Evolutionary conservation across 371 early-diverging fungal genomes (phyloP), one percentile per base, ranked within the genome.

Genomic region (Rhizopus stolonifer): DNA sequence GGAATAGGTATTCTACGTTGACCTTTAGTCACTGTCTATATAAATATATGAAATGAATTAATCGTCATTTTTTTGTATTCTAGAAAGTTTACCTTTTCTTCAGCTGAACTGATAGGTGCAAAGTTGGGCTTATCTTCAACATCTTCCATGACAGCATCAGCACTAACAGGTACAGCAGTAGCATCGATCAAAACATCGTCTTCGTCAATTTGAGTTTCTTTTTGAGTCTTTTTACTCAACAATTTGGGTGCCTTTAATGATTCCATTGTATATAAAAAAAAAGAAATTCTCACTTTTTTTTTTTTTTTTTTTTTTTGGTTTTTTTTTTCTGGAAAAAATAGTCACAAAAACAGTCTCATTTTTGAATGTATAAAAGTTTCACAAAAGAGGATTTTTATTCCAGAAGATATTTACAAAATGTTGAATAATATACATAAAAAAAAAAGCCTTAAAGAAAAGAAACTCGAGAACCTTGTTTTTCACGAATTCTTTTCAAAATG

Each of bases 1-100:
- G 99, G 99, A 54, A 99, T 91, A 25, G 91, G 88, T 46, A 97
- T 82, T 60, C 82, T 87, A 56, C 96, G 90, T 52, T 70, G 64
- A 56, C 90, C 87, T 46, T 64, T 63, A 32, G 59, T 70, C 17
- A 69, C 70, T 46, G 51, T 58, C 74, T 80, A 59, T 29, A 29
- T 29, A 29, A 29, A 10, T 29, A 29, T 10, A 7, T 29, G 31
- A 7, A 29, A 29, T 21, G 18, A 19, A 21, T 11, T n/a, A n/a
- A 36, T 14, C 5, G 9, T 14, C 4, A 7, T 36, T 14, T 36
- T 14, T 11, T 14, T 14, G 15, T 36, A 36, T 36, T 36, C 15
- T 15, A n/a, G n/a, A n/a, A n/a, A n/a, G n/a, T 36, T 29, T 70
- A 71, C 75, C 49, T 65, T 61, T 10, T 64, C 49, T 48, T 68